Base-by-base conservation (phyloP, 2,329 filamentous ascomycete genomes). In the Metarhizium humberi region DNA sequence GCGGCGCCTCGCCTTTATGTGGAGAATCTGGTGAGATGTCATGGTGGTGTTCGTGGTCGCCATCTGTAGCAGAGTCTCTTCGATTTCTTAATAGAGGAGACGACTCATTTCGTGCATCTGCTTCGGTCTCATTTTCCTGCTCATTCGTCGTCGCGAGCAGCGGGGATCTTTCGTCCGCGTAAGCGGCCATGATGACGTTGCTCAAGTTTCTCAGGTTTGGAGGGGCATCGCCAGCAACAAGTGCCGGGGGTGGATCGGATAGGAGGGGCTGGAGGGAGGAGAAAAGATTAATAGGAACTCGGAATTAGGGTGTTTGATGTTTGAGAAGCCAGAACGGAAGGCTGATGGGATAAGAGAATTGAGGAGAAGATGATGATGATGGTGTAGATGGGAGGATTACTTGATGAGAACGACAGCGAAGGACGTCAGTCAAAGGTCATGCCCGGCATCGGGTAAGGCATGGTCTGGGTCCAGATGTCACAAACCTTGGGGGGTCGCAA, bases 61-160 rank as follows among this genome's bases (percentile, higher is more conserved):
- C 75, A 70, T 61, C 76, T 36, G 47, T 48, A 45, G 32, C 52
- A 48, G 57, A 18, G 25, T 50, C 50, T 52, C 36, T 60, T 32
- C 54, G 58, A 16, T 62, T 66, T 6, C 71, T 68, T 1, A 83
- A 72, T 14, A 83, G 72, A 18, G 79, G 79, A n/a, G 79, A 77
- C n/a, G 75, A 72, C 61, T 83, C 80, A 45, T 60, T 66, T 20
- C 59, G 63, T 54, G 56, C 63, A 38, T 52, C 8, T 2, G 30
- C 10, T 47, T 29, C 48, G 18, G 14, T 52, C 46, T 62, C 58
- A 51, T 61, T 56, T n/a, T 68, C 66, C 48, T 49, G 54, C 50
- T 62, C 58, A 49, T 62, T 62, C 40, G 69, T 66, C 36, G 67
- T 63, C 14, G 71, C 66, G 48, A 78, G 69, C 56, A 80, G 67